These are phyloP conservation scores for Hypoxylon cercidicola DNA, from an alignment of 495 filamentous ascomycete species.

Conservation along the genomic window DNA sequence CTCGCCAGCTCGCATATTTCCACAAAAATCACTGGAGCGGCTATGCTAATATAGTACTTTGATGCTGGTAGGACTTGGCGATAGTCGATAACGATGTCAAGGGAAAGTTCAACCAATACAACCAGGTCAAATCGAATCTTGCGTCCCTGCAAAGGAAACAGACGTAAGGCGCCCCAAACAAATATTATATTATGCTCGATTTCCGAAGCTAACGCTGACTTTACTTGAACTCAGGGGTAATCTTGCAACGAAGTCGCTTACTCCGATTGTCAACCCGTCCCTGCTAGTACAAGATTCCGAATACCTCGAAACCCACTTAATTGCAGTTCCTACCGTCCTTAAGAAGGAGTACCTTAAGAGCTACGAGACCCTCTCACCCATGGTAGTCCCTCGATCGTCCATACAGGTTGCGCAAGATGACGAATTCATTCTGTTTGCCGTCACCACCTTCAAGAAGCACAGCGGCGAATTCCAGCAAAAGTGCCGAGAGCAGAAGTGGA, in stretches of 20 bases:
- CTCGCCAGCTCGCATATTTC: background rate
- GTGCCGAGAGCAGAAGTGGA: conserved; percentile 90
- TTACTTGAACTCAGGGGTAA: conserved; percentile 72
- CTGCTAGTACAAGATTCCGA: conserved; percentile 88
- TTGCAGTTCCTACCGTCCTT: conserved; percentile 81
- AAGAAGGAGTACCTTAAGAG: conserved; percentile 86
- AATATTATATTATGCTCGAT: background rate
- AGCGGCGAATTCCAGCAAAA: conserved; percentile 87
- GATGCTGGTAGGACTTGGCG: conserved; percentile 71
- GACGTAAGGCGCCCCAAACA: conserved; percentile 63
- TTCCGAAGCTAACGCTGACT: conserved; percentile 6
- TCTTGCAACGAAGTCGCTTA: conserved; percentile 90
- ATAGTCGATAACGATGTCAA: conserved; percentile 96
- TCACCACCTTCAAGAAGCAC: conserved; percentile 93
- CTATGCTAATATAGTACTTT: conserved; percentile 26
- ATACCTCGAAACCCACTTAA: conserved; percentile 93
- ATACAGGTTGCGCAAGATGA: conserved; percentile 79
- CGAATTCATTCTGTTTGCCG: conserved; percentile 87
- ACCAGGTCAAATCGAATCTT: conserved; percentile 83
- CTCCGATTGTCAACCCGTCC: conserved; percentile 82
- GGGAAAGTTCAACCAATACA: conserved; percentile 91
- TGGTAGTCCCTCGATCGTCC: conserved; percentile 90
- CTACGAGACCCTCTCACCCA: conserved; percentile 85
- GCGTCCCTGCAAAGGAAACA: conserved; percentile 84
- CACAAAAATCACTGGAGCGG: background rate